phyloP scores from a whole-genome alignment of 164 flowering plant genomes.

The Vitis amurensis region DNA sequence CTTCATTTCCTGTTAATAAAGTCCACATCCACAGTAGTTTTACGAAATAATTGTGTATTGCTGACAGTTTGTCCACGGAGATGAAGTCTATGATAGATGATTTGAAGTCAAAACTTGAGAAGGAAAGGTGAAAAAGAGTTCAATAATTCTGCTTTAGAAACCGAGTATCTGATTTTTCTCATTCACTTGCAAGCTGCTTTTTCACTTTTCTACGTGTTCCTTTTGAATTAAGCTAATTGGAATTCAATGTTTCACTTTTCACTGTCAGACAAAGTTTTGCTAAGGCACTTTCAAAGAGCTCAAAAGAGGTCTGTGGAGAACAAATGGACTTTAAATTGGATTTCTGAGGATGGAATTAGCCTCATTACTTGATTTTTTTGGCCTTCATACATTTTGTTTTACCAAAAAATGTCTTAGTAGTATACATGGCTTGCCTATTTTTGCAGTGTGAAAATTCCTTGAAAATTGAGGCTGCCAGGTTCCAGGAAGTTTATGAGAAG shows the following conservation, averaged over 20 bases:
- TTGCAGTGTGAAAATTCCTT: slow-evolving; percentile 71
- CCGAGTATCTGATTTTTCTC: background rate
- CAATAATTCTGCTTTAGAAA: background rate
- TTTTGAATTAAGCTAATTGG: background rate
- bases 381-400: background rate
- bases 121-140: slow-evolving; percentile 61
- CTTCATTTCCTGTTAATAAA: background rate
- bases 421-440: background rate
- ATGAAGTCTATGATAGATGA: slow-evolving; percentile 70
- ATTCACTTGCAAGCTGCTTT: background rate
- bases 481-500: slow-evolving; percentile 67
- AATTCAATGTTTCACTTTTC: background rate
- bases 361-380: background rate
- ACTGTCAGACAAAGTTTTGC: slow-evolving; percentile 68
- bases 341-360: background rate
- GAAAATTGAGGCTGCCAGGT: slow-evolving; percentile 72
- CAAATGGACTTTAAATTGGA: background rate
- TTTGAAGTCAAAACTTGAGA: slow-evolving; percentile 72
- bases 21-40: background rate
- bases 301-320: slow-evolving; percentile 70
- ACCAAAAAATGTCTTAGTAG: background rate
- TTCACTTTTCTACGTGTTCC: background rate
- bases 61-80: slow-evolving; percentile 69
- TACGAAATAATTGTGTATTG: slow-evolving; percentile 6
- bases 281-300: slow-evolving; percentile 78